These are phyloP conservation scores for Kazachstania kunashirensis DNA, from an alignment of 805 yeast species.

Conservation along the genomic window DNA sequence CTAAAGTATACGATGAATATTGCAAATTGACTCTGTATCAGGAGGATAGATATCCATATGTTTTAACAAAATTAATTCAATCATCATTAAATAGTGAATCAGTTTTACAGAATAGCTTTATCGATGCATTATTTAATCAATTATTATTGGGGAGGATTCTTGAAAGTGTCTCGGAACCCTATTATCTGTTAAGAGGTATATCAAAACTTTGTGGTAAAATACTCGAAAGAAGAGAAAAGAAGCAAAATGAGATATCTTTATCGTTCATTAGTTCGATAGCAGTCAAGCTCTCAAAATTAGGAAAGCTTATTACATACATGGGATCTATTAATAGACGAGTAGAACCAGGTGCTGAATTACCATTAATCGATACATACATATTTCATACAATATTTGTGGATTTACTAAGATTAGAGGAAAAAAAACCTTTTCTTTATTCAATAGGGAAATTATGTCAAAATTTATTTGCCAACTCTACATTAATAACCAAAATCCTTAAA, in stretches of 20 bases:
- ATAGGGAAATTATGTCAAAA: constrained; percentile 14
- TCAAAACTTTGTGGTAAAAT: constrained; percentile 8
- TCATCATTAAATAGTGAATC: constrained; percentile 11
- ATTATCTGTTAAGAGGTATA: constrained; percentile 15
- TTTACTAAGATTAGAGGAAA: constrained; percentile 11
- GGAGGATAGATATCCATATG: constrained; percentile 13
- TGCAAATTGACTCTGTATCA: constrained; percentile 9
- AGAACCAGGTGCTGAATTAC: neutral
- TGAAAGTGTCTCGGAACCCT: constrained; percentile 23
- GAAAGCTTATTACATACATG: constrained; percentile 1
- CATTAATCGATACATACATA: constrained; percentile 8
- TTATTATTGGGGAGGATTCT: constrained; percentile 19
- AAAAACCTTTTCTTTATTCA: constrained; percentile 29
- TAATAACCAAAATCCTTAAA: neutral
- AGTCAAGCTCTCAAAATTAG: neutral
- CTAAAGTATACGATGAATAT: constrained; percentile 8
- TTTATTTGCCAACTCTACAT: neutral
- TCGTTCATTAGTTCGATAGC: neutral
- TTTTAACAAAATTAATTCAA: constrained; percentile 10
- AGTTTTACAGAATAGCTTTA: constrained; percentile 16
- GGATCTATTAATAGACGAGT: neutral
- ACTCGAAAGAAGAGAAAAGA: neutral
- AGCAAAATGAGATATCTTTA: neutral
- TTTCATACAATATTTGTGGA: constrained; percentile 15
- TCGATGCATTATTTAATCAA: constrained; percentile 17